Conservation (phyloP, 2,329 filamentous ascomycete genomes). For the Sporothrix mexicana region DNA sequence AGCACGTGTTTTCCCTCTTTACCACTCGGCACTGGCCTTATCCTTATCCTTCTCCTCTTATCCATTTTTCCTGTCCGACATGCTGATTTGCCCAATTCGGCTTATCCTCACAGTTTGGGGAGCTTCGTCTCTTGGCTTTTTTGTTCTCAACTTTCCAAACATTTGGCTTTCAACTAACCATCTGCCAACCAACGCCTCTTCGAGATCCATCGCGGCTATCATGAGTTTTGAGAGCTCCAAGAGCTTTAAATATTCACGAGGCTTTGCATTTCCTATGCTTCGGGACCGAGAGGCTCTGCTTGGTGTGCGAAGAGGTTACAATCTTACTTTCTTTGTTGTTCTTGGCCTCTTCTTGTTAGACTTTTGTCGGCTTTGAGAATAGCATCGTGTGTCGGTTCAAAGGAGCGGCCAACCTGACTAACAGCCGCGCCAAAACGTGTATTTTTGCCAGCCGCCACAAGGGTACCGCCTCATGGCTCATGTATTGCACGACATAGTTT, state of each 20-base stretch:
- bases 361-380: neutral
- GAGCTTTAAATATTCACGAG: neutral
- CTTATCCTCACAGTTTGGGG: too few relatives aligned
- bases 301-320: constrained; percentile 1
- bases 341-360: neutral
- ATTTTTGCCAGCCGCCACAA: neutral
- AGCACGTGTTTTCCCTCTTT: neutral
- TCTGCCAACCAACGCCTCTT: too few relatives aligned
- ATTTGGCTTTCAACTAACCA: too few relatives aligned
- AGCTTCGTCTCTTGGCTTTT: too few relatives aligned
- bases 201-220: neutral
- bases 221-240: neutral
- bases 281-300: constrained; percentile 3
- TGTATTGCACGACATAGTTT: neutral
- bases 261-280: neutral
- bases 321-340: neutral
- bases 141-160: too few relatives aligned
- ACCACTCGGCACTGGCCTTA: neutral
- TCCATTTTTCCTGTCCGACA: too few relatives aligned
- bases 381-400: neutral
- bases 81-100: too few relatives aligned
- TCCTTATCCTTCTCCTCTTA: neutral
- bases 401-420: neutral
- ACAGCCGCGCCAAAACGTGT: neutral
- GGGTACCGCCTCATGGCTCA: neutral